Percentiles rank a stretch among this genome's conserved stretches.
phyloP scores from a whole-genome alignment of 164 flowering plant genomes.

The Chimonanthus praecox region DNA sequence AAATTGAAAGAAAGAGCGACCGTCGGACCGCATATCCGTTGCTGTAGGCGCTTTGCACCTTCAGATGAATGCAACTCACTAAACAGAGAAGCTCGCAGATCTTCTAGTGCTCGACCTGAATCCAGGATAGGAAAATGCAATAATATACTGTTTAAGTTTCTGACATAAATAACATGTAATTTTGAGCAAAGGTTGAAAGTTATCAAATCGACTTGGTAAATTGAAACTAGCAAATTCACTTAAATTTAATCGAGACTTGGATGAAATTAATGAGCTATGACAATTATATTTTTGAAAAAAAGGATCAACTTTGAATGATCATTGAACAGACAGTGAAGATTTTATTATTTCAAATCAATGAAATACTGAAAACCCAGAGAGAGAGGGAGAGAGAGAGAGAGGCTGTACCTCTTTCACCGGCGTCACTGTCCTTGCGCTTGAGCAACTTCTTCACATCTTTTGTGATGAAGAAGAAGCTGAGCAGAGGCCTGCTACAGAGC shows the following conservation, averaged over 20 bases:
- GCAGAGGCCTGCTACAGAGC: slow-evolving; percentile 41
- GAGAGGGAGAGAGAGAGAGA: not conserved
- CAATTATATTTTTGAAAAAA: too few relatives aligned
- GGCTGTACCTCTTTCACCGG: slow-evolving; percentile 66
- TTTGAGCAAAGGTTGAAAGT: too few relatives aligned
- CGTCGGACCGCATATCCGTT: slow-evolving; percentile 65
- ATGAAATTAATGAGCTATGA: too few relatives aligned
- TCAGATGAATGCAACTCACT: slow-evolving; percentile 70
- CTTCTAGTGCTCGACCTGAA: slow-evolving; percentile 82
- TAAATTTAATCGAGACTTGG: too few relatives aligned
- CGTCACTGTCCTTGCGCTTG: slow-evolving; percentile 93
- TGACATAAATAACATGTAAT: too few relatives aligned
- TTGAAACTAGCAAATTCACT: too few relatives aligned
- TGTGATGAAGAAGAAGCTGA: slow-evolving; percentile 35
- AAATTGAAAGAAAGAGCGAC: slow-evolving; percentile 88
- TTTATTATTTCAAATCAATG: not conserved
- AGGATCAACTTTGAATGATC: too few relatives aligned
- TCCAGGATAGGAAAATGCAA: not conserved
- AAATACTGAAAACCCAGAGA: not conserved
- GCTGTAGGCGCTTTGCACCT: slow-evolving; percentile 76
- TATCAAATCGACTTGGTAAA: too few relatives aligned
- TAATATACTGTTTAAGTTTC: too few relatives aligned
- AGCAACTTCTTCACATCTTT: slow-evolving; percentile 78
- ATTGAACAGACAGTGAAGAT: not conserved
- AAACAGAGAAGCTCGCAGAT: slow-evolving; percentile 62